These are phyloP conservation scores for Rhexocercosporidium sp. DNA, from an alignment of 2,329 filamentous ascomycete species.

Conservation along the genomic window DNA sequence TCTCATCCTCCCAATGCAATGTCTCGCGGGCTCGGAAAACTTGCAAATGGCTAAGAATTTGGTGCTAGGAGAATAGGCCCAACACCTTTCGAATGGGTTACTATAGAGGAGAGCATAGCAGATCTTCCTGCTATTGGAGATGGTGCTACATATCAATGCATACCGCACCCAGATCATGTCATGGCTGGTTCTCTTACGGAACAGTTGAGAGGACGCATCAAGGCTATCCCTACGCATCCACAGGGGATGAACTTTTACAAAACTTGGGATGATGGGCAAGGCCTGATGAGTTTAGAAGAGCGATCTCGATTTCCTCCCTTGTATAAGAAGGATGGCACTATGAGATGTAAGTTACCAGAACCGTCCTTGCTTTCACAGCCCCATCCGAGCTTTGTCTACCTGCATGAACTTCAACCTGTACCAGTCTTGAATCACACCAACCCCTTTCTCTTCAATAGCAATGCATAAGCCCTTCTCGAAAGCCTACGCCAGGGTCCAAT, in stretches of 20 bases:
- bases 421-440: neutral
- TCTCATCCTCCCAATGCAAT: conserved; percentile 53
- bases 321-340: conserved; percentile 30
- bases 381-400: too few relatives aligned
- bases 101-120: conserved; percentile 55
- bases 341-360: conserved; percentile 12
- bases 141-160: conserved; percentile 63
- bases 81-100: conserved; percentile 66
- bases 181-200: conserved; percentile 42
- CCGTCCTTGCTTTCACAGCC: too few relatives aligned
- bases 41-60: conserved; percentile 65
- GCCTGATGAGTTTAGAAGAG: conserved; percentile 47
- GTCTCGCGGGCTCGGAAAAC: conserved; percentile 56
- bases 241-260: conserved; percentile 57
- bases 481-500: conserved; percentile 58
- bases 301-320: conserved; percentile 46
- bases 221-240: conserved; percentile 63
- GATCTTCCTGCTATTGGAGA: conserved; percentile 70
- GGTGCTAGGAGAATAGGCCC: conserved; percentile 54
- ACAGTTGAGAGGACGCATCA: conserved; percentile 48
- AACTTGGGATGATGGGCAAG: conserved; percentile 48
- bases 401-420: too few relatives aligned
- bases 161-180: conserved; percentile 70
- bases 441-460: neutral
- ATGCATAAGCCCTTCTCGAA: conserved; percentile 32